Conservation (phyloP, 768 basidiomycete genomes). For the Filobasidium wieringae region DNA sequence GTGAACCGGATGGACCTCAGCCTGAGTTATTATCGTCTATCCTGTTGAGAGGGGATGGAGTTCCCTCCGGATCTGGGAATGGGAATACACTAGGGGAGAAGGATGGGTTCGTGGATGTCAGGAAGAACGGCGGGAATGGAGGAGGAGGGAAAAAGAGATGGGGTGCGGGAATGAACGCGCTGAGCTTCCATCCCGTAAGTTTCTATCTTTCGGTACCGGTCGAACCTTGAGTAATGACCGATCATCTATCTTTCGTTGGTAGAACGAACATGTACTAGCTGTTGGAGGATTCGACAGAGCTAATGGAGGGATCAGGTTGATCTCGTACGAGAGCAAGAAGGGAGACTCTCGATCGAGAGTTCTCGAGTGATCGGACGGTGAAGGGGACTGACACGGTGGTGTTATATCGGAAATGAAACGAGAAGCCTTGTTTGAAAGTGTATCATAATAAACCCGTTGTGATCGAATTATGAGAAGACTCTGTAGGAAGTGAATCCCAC, state of each 20-base stretch:
- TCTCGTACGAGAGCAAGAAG: conserved; percentile 21
- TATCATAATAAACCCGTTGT: no score
- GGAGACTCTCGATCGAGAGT: neutral
- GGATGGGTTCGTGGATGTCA: neutral
- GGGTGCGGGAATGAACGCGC: conserved; percentile 31
- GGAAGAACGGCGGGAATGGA: neutral
- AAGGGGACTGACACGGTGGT: neutral
- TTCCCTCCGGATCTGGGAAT: neutral
- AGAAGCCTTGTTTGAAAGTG: no score
- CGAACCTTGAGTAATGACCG: neutral
- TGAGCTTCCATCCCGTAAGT: conserved; percentile 40
- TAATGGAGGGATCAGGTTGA: conserved; percentile 30
- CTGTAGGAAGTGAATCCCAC: no score
- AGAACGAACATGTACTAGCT: conserved; percentile 37
- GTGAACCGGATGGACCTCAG: neutral
- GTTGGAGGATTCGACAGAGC: conserved; percentile 33
- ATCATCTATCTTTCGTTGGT: neutral
- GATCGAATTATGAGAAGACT: no score
- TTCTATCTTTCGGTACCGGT: neutral
- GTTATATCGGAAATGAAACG: neutral
- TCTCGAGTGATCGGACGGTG: neutral
- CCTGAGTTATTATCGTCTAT: conserved; percentile 2
- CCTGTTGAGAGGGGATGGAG: conserved; percentile 8
- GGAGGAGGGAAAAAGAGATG: neutral
- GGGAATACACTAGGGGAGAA: neutral